A percentile compares a stretch with the other conserved stretches of the same genome.
Conservation (phyloP, 192 early-diverging fungal genomes). For the Podila clonocystis region DNA sequence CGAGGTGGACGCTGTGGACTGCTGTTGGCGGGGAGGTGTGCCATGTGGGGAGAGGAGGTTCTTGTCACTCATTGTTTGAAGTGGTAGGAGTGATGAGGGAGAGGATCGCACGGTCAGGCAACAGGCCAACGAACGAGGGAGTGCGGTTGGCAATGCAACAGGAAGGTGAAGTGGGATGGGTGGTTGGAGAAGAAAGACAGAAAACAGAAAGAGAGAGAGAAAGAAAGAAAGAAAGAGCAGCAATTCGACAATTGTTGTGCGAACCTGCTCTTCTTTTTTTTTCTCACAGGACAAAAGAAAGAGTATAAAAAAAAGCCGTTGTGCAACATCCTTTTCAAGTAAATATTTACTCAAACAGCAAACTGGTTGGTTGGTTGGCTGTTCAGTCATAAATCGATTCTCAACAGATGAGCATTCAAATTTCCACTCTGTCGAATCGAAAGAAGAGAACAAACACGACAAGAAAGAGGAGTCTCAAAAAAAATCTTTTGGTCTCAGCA, state of each 20-base stretch:
- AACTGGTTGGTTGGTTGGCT: too few species aligned
- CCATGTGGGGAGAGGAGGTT: slow-evolving; percentile 3
- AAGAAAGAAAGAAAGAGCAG: not conserved
- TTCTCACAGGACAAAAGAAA: not conserved
- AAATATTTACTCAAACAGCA: not conserved
- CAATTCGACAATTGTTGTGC: not conserved
- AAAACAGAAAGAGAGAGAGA: not conserved
- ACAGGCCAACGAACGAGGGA: not conserved
- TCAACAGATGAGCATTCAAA: too few species aligned
- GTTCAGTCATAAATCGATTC: too few species aligned
- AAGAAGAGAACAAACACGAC: too few species aligned
- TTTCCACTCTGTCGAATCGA: too few species aligned
- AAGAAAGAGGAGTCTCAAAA: too few species aligned
- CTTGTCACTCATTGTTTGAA: slow-evolving; percentile 21
- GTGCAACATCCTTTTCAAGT: not conserved
- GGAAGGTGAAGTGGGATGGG: not conserved
- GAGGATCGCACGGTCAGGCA: not conserved
- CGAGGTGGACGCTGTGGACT: slow-evolving; percentile 10
- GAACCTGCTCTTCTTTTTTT: not conserved
- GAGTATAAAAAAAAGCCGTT: not conserved
- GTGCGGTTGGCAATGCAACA: not conserved
- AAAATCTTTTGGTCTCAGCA: too few species aligned
- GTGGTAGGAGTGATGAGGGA: not conserved
- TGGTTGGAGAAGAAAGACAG: not conserved
- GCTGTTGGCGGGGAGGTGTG: slow-evolving; percentile 18